Base-by-base conservation (phyloP, 192 early-diverging fungal species). In the Coemansia sp. region DNA sequence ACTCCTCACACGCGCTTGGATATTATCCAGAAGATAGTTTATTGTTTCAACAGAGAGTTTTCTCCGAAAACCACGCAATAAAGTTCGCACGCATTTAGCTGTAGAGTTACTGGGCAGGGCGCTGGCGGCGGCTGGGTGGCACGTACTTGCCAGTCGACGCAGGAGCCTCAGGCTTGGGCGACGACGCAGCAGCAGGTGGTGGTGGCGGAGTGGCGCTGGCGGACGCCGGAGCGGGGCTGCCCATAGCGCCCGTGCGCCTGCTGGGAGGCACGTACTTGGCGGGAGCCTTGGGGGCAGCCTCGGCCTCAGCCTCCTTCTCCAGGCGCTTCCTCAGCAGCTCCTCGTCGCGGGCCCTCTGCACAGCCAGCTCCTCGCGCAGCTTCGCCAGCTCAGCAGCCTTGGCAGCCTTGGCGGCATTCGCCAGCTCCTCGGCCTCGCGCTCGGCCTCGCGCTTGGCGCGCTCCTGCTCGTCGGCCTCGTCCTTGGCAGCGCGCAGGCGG, bases 311-410 rank as follows among this genome's bases (percentile, higher is more conserved):
- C 59, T 79, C 72, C 43, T 52, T 64, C 65, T 77, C 75, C 66
- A 81, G 21, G 53, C 87, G 86, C 59, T 77, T 75, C n/a, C 76
- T 58, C 63, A 81, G 64, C 16, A 72, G 59, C 73, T 81, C 79
- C 56, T 72, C 72, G 48, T 81, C 79, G 33, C 73, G 73, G 0
- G 65, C 70, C 23, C 79, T 73, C 69, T 81, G 79, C 7, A 70
- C 73, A 11, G 73, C 73, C 70, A 81, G 59, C 38, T 69, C 69
- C 67, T 81, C 79, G 39, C 79, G 79, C 20, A 70, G 71, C 20
- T 47, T 56, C 4, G 75, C 68, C n/a, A 73, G 28, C 59, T 82
- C 79, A 1, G 79, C 79, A 0, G 64, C 75, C 65, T 77, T 78
- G 37, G 64, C 75, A 0, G 81, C 70, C 72, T 75, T 78, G 26